Evolutionary conservation across 2,329 filamentous ascomycete species (phyloP), one percentile per base, ranked within the genome.

Genomic region (Exophiala sp.): DNA sequence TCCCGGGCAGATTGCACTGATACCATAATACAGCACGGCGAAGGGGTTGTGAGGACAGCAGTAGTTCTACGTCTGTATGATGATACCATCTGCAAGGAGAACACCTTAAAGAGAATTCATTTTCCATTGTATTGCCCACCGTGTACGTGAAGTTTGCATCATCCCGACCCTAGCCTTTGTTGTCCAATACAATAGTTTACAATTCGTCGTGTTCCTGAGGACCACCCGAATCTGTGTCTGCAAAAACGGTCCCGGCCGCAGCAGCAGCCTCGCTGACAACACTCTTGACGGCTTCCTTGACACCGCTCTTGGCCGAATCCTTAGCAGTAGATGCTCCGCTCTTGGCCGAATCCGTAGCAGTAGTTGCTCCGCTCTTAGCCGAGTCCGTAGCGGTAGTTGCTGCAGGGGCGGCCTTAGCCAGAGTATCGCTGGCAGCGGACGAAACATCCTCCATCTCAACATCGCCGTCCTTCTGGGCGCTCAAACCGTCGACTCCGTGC

Each of bases 401-500:
- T 8, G 62, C 62, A 20, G 63, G 60, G 14, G 63, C 63, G 48
- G 64, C 57, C 38, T 63, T 64, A 33, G 59, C 65, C 51, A 65
- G 48, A 34, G 61, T 59, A 16, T 63, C 62, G 39, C 65, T 64
- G 8, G 58, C 55, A 58, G 67, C 63, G 29, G 71, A 71, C 48
- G 76, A 73, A 61, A 72, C 75, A 71, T 86, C 79, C 65, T 82
- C 79, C 63, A 72, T 75, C 70, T 85, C 78, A 65, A 82, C 79
- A 62, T 72, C 75, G 69, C 85, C 79, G 65, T 82, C 79, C 54
- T 77, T 76, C 34, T 81, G 80, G 65, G 76, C 74, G 63, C 78
- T 76, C 52, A 78, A 74, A 59, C 86, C 84, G 65, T 86, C 84
- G 62, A 89, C 84, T 74, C 87, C 85, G 81, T 95, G 83, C 76